Percentiles rank a stretch among this genome's conserved stretches.
Evolutionary conservation across 495 filamentous ascomycete species (phyloP).

Genomic region (Trypethelium eluteriae): DNA sequence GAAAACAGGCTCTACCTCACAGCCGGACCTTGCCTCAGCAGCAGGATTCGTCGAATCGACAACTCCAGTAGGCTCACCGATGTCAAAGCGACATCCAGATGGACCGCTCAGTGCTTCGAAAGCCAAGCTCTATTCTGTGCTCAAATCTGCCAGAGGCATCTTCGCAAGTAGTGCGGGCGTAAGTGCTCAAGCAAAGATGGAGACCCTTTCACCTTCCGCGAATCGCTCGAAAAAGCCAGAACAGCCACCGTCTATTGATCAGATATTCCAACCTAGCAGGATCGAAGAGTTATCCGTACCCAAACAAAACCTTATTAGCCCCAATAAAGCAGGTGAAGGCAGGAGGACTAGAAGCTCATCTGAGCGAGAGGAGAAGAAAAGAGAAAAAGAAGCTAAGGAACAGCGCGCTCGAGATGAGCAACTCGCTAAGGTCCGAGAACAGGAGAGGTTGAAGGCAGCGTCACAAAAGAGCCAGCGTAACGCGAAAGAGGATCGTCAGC

Average conservation of each 20-base stretch:
- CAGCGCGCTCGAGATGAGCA: slow-evolving; percentile 48
- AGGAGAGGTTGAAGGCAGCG: slow-evolving; percentile 45
- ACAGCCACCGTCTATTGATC: neutral
- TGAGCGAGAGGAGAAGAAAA: slow-evolving; percentile 61
- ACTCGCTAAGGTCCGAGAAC: slow-evolving; percentile 55
- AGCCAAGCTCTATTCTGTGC: slow-evolving; percentile 75
- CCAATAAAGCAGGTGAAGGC: slow-evolving; percentile 37
- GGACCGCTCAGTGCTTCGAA: slow-evolving; percentile 83
- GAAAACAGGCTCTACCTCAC: slow-evolving; percentile 58
- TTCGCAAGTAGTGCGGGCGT: slow-evolving; percentile 72
- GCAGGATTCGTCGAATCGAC: slow-evolving; percentile 42
- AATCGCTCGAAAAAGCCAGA: slow-evolving; percentile 27
- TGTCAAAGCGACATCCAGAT: slow-evolving; percentile 54
- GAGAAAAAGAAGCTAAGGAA: slow-evolving; percentile 54
- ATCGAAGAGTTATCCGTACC: neutral
- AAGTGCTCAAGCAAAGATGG: slow-evolving; percentile 67
- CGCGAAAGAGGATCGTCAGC: slow-evolving; percentile 15
- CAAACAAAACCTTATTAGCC: slow-evolving; percentile 9
- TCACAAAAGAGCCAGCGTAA: slow-evolving; percentile 23
- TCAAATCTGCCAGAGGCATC: slow-evolving; percentile 75
- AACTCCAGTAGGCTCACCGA: slow-evolving; percentile 64
- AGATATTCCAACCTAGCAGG: neutral
- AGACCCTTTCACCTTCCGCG: slow-evolving; percentile 40
- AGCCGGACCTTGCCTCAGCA: slow-evolving; percentile 43
- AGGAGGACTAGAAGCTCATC: slow-evolving; percentile 65